Percentiles rank a stretch among this genome's conserved stretches.
These are phyloP conservation scores for Xylaria grammica DNA, from an alignment of 495 filamentous ascomycete genomes.

Conservation along the genomic window DNA sequence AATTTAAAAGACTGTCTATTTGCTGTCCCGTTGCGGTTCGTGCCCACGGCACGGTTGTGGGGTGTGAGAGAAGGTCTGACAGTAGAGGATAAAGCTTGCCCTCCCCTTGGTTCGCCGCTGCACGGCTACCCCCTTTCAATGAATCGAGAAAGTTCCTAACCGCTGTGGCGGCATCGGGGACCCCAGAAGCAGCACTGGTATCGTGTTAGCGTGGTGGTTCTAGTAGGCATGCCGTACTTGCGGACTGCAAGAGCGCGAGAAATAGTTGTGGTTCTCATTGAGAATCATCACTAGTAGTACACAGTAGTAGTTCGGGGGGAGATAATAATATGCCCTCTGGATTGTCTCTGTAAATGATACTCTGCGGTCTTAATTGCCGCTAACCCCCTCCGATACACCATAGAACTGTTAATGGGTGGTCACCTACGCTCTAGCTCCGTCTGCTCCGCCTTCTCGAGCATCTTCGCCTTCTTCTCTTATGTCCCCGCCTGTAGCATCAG, in stretches of 20 bases:
- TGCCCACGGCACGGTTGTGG: slow-evolving; percentile 76
- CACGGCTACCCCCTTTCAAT: slow-evolving; percentile 63
- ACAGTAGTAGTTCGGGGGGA: slow-evolving; percentile 27
- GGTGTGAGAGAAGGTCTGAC: slow-evolving; percentile 79
- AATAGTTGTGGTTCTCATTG: slow-evolving; percentile 30
- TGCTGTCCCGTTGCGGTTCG: slow-evolving; percentile 66
- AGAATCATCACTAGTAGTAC: slow-evolving; percentile 38
- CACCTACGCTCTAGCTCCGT: slow-evolving; percentile 99
- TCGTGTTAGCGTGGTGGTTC: slow-evolving; percentile 39
- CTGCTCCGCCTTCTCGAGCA: slow-evolving; percentile 87
- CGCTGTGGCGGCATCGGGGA: slow-evolving; percentile 63
- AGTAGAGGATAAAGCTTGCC: slow-evolving; percentile 81
- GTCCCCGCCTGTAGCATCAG: slow-evolving; percentile 87
- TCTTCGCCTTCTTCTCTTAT: slow-evolving; percentile 87
- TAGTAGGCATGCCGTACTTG: slow-evolving; percentile 8
- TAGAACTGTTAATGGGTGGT: slow-evolving; percentile 47
- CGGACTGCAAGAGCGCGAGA: slow-evolving; percentile 17
- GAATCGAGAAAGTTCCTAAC: slow-evolving; percentile 90
- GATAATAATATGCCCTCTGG: not conserved
- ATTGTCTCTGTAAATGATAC: slow-evolving; percentile 33
- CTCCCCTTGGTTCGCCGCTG: slow-evolving; percentile 40
- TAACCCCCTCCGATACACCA: slow-evolving; percentile 36
- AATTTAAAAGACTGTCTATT: slow-evolving; percentile 74
- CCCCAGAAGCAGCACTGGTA: slow-evolving; percentile 48
- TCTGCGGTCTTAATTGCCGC: slow-evolving; percentile 31